Evolutionary conservation across 2,329 filamentous ascomycete species (phyloP), one percentile per base, ranked within the genome.

Genomic region (Fusarium denticulatum): DNA sequence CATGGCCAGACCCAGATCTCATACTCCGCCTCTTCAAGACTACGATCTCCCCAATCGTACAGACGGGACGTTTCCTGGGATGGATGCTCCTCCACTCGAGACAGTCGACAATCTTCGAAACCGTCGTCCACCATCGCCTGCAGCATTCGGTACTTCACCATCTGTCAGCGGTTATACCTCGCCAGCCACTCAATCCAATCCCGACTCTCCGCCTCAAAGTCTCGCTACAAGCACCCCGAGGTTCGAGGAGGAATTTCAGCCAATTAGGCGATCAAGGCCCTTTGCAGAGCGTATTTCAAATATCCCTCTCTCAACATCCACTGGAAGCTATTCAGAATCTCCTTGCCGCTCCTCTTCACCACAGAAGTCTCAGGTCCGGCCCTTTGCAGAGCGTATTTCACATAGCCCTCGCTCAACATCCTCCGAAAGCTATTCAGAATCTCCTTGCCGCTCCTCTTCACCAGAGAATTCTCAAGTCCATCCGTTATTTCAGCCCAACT

Each of bases 311-410:
- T 12, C 28, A 0, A 1, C 2, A 5, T 9, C 15, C 11, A 3
- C 8, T 6, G 5, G 24, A 10, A 24, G 7, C 3, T 14, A 3
- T 18, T 32, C 28, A 14, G 46, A n/a, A 15, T 32, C 22, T 32
- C 15, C 15, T 18, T 12, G 3, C 15, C 5, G 11, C 22, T 32
- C 28, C 11, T 0, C 7, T 13, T 18, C 28, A 13, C 3, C 46
- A 32, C 28, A 32, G 6, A 5, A 2, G 1, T 32, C 15, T 32
- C 0, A 1, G 7, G 5, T 10, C 3, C 7, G n/a, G n/a, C n/a
- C n/a, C n/a, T n/a, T 3, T 11, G 13, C 26, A 11, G 4, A 22
- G 20, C 10, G 6, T 10, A 4, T 10, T 11, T 11, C 20, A 3
- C 3, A 1, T 22, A 30, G 26, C 26, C 26, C 26, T 30, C 28